Evolutionary conservation across 176 grass and related monocot species (phyloP).

Genomic region (Oryza australiensis): DNA sequence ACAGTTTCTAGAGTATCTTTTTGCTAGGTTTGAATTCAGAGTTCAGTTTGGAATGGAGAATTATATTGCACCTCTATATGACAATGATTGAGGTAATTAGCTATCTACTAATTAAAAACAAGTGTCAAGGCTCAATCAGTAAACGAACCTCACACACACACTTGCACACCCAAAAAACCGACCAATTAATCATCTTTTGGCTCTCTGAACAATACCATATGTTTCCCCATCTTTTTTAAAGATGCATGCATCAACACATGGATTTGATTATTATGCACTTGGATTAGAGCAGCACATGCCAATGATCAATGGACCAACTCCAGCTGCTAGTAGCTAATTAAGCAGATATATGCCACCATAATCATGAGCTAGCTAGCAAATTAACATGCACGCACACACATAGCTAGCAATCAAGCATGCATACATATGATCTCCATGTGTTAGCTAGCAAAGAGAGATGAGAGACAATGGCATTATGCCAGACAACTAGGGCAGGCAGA

Average conservation of each 20-base stretch:
- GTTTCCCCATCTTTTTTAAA: background rate
- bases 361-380: slow-evolving; percentile 27
- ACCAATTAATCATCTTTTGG: background rate
- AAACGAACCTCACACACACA: background rate
- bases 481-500: slow-evolving; percentile 27
- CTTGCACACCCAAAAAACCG: background rate
- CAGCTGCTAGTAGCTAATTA: slow-evolving; percentile 8
- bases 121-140: background rate
- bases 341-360: slow-evolving; percentile 3
- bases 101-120: background rate
- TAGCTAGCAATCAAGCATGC: too few species aligned
- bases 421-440: background rate
- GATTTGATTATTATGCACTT: slow-evolving; percentile 10
- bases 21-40: background rate
- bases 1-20: background rate
- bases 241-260: slow-evolving; percentile 35
- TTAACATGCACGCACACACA: background rate
- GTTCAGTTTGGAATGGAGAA: background rate
- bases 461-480: slow-evolving; percentile 45
- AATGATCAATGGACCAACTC: slow-evolving; percentile 43
- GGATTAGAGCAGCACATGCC: slow-evolving; percentile 37
- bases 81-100: background rate
- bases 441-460: slow-evolving; percentile 14
- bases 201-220: background rate
- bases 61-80: background rate